Conservation (phyloP, 1,139 yeast genomes). For the Taphrina communis region DNA sequence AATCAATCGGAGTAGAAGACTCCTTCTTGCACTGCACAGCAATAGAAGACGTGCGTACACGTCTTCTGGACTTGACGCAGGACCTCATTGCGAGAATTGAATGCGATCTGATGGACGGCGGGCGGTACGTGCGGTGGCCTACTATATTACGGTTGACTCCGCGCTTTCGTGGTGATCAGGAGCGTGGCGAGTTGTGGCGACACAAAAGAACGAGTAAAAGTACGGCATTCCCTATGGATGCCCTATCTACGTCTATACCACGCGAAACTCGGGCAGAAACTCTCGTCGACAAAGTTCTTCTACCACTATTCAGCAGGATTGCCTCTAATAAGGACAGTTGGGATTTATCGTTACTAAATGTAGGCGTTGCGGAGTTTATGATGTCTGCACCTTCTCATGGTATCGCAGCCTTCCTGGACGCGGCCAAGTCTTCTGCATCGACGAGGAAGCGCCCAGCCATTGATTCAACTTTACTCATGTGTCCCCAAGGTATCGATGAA, state of each 20-base stretch:
- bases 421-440: background rate
- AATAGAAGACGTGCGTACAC: conserved; percentile 44
- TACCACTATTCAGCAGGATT: conserved; percentile 40
- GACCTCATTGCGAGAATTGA: conserved; percentile 41
- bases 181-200: conserved; percentile 26
- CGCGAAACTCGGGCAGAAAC: conserved; percentile 16
- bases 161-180: conserved; percentile 34
- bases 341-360: conserved; percentile 41
- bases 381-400: conserved; percentile 13
- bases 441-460: background rate
- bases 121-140: conserved; percentile 32
- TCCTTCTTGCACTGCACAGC: conserved; percentile 47
- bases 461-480: background rate
- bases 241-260: conserved; percentile 2
- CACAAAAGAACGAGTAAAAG: conserved; percentile 38
- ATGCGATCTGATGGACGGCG: conserved; percentile 35
- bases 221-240: conserved; percentile 38
- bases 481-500: conserved; percentile 33
- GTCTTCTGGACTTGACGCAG: conserved; percentile 42
- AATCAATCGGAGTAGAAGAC: conserved; percentile 52
- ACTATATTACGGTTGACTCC: conserved; percentile 19
- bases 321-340: conserved; percentile 11
- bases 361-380: conserved; percentile 42
- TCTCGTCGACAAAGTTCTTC: conserved; percentile 34
- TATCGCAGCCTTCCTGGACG: conserved; percentile 17